Conservation (phyloP, 352 stramenopile species). For the Phytophthora colocasiae region DNA sequence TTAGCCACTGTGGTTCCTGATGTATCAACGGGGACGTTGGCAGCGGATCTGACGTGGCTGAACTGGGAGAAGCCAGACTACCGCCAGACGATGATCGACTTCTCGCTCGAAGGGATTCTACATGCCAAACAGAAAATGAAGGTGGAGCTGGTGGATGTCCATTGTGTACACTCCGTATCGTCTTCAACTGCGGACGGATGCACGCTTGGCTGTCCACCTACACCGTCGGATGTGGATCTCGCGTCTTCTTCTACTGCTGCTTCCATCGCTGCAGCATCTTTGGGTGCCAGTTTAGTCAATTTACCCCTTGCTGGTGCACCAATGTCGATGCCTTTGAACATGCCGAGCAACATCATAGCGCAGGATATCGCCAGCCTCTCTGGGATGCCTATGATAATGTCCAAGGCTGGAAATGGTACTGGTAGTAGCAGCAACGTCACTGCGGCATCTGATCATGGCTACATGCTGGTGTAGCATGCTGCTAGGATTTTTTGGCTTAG, state of each 20-base stretch:
- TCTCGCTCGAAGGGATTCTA: conserved; percentile 69
- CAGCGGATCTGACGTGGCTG: conserved; percentile 45
- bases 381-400: conserved; percentile 19
- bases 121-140: conserved; percentile 74
- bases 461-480: conserved; percentile 41
- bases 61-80: conserved; percentile 80
- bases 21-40: conserved; percentile 37
- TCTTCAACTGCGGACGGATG: conserved; percentile 17
- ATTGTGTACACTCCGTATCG: conserved; percentile 35
- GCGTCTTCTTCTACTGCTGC: conserved; percentile 8
- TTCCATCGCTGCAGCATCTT: conserved; percentile 8
- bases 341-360: conserved; percentile 32
- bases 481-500: no score
- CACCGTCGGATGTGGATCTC: conserved; percentile 30
- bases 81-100: conserved; percentile 64
- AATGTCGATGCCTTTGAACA: conserved; percentile 31
- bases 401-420: conserved; percentile 23
- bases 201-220: conserved; percentile 6
- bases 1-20: conserved; percentile 57
- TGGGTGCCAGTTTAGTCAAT: conserved; percentile 14
- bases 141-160: conserved; percentile 66
- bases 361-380: conserved; percentile 31
- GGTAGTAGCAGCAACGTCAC: conserved; percentile 6
- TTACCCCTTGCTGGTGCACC: conserved; percentile 21
- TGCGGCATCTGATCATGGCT: conserved; percentile 25